A percentile compares a stretch with the other conserved stretches of the same genome.
phyloP scores from a whole-genome alignment of 352 stramenopile genomes.

The Phytophthora aleatoria region DNA sequence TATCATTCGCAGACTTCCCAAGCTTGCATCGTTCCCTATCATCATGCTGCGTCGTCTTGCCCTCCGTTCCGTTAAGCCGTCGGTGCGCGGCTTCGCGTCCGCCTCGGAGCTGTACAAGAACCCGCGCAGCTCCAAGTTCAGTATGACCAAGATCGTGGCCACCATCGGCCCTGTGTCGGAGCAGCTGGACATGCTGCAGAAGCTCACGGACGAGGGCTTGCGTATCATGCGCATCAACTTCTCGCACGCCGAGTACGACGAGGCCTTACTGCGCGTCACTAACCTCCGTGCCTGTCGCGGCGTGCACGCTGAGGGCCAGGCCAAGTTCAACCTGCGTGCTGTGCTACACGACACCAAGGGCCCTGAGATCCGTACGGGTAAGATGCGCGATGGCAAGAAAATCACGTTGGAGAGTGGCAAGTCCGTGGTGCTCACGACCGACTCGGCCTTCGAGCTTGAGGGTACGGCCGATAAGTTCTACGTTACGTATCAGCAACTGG shows the following conservation, averaged over 20 bases:
- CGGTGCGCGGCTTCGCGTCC: constrained; percentile 25
- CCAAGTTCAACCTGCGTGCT: constrained; percentile 90
- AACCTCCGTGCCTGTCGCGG: constrained; percentile 82
- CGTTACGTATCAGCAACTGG: constrained; percentile 92
- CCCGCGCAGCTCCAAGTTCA: constrained; percentile 83
- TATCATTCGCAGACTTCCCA: constrained; percentile 24
- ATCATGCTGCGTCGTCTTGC: constrained; percentile 36
- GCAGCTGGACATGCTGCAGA: constrained; percentile 73
- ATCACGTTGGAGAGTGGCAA: constrained; percentile 84
- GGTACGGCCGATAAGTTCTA: constrained; percentile 91
- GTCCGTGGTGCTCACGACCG: constrained; percentile 88
- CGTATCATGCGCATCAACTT: constrained; percentile 96
- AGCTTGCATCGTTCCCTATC: constrained; percentile 3
- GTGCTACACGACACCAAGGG: constrained; percentile 95
- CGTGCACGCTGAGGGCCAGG: constrained; percentile 69
- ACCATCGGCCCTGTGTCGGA: constrained; percentile 92
- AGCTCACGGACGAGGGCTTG: constrained; percentile 88
- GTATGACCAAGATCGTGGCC: constrained; percentile 93
- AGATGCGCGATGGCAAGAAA: constrained; percentile 89
- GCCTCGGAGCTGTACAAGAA: constrained; percentile 70
- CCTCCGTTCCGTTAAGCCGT: constrained; percentile 25
- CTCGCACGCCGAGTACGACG: constrained; percentile 92
- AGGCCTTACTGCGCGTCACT: constrained; percentile 75
- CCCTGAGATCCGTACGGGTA: constrained; percentile 94
- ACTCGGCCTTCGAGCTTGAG: constrained; percentile 70